A percentile compares a stretch with the other conserved stretches of the same genome.
Evolutionary conservation across 139 green algal genomes (phyloP).

Genomic region (Eudorina sp.): DNA sequence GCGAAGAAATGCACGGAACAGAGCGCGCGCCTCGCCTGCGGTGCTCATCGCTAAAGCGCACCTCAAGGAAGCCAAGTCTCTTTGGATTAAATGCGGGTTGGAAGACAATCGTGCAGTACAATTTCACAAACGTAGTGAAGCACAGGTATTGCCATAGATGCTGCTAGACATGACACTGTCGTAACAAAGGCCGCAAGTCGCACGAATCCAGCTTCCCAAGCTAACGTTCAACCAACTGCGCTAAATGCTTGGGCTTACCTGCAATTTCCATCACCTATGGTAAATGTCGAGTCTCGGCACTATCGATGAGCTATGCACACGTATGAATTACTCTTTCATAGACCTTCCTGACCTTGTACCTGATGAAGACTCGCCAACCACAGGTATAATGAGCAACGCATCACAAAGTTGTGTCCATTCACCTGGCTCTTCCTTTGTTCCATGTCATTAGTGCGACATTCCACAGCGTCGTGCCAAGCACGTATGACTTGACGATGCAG

Average conservation of each 20-base stretch:
- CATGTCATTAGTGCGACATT: too few species aligned
- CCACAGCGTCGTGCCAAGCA: too few species aligned
- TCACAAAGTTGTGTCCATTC: background rate
- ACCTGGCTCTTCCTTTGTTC: too few species aligned
- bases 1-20: slow-evolving; percentile 56
- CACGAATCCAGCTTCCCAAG: background rate
- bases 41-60: slow-evolving; percentile 38
- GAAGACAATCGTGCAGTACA: too few species aligned
- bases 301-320: background rate
- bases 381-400: too few species aligned
- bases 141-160: background rate
- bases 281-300: background rate
- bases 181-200: too few species aligned
- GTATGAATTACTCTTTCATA: background rate
- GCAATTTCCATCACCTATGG: background rate
- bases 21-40: slow-evolving; percentile 33
- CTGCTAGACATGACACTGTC: background rate
- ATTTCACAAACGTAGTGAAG: too few species aligned
- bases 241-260: background rate
- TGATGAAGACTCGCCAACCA: too few species aligned
- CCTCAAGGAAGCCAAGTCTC: too few species aligned
- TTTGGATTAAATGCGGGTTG: too few species aligned
- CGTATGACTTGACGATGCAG: too few species aligned
- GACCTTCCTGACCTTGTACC: slow-evolving; percentile 17
- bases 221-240: background rate